Conservation (phyloP, 306 rosid genomes). For the Luffa acutangula region DNA sequence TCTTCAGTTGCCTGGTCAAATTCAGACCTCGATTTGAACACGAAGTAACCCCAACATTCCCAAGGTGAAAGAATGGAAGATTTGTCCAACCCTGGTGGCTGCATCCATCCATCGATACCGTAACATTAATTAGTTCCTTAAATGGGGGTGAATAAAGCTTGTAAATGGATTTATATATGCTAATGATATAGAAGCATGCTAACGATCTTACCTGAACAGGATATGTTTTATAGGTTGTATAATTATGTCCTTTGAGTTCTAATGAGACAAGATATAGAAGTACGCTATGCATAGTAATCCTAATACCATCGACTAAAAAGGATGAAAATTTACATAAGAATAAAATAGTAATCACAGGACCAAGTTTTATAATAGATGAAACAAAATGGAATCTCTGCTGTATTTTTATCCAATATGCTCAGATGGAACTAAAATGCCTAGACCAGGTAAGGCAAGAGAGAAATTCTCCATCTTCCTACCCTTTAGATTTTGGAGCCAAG, state of each 20-base stretch:
- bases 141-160: neutral
- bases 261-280: neutral
- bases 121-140: neutral
- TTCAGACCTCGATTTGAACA: conserved; percentile 21
- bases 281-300: neutral
- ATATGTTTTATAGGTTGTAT: no score
- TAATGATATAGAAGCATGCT: neutral
- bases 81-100: conserved; percentile 9
- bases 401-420: neutral
- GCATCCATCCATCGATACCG: neutral
- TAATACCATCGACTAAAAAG: neutral
- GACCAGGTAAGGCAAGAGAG: neutral
- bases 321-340: neutral
- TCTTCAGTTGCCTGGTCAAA: conserved; percentile 23
- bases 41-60: conserved; percentile 35
- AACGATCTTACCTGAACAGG: no score
- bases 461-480: neutral
- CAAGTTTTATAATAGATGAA: neutral
- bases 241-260: no score
- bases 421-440: neutral
- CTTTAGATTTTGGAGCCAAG: neutral
- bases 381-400: neutral
- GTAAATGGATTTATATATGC: neutral
- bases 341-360: neutral
- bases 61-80: conserved; percentile 23